A percentile compares a stretch with the other conserved stretches of the same genome.
Evolutionary conservation across 2,329 filamentous ascomycete genomes (phyloP).

Genomic region (Aaosphaeria pasadenensis): DNA sequence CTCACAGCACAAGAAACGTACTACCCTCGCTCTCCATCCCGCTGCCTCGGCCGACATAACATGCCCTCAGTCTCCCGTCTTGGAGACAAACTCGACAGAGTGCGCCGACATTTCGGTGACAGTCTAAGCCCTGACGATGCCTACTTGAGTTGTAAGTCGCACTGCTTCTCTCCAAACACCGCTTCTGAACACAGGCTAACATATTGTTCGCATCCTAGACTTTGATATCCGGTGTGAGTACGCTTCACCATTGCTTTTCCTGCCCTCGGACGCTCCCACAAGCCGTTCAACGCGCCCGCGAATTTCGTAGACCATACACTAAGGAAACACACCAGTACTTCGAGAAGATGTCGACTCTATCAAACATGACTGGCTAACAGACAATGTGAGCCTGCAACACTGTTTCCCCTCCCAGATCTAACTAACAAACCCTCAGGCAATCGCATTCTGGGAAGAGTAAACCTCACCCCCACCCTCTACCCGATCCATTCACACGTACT

Average conservation of each 20-base stretch:
- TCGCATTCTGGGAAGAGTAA: conserved; percentile 97
- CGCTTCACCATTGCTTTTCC: neutral
- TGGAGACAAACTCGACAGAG: conserved; percentile 22
- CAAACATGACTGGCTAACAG: conserved; percentile 92
- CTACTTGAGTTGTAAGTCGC: conserved; percentile 65
- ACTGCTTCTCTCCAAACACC: neutral
- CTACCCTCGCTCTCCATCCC: neutral
- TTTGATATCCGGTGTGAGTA: conserved; percentile 63
- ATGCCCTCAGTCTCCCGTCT: conserved; percentile 14
- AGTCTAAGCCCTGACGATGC: conserved; percentile 58
- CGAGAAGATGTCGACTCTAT: conserved; percentile 85
- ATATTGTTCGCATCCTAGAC: conserved; percentile 43
- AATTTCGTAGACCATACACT: neutral
- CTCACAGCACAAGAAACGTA: neutral
- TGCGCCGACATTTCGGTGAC: conserved; percentile 26
- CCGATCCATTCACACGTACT: conserved; percentile 2
- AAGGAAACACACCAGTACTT: conserved; percentile 59
- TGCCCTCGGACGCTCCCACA: neutral
- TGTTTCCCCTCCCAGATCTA: neutral
- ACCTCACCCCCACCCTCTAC: conserved; percentile 1
- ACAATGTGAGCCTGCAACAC: conserved; percentile 62
- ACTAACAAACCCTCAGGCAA: conserved; percentile 59
- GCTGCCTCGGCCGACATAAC: neutral
- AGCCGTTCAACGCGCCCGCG: neutral
- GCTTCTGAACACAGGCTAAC: neutral